Evolutionary conservation across 768 basidiomycete species (phyloP), one percentile per base, ranked within the genome.

Genomic region (Hypsizygus marmoreus): DNA sequence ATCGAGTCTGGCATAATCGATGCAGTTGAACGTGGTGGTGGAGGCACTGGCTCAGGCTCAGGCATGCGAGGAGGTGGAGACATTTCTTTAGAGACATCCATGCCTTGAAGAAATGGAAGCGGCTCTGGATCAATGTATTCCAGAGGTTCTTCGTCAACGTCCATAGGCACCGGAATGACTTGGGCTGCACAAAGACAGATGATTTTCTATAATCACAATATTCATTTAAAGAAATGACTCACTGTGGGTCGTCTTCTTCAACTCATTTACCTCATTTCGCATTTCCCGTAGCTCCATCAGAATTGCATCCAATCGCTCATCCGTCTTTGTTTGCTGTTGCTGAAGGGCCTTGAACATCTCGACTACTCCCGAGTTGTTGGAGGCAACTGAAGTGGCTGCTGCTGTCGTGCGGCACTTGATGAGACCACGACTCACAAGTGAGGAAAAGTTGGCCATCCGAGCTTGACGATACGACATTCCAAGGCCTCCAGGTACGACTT

Each of bases 401-500:
- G 10, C 10, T 3, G 25, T 40, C 4, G 9, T 4, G 9, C 38
- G 19, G 13, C 22, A 8, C 31, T 25, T 42, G 19, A 36, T 54
- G 16, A 37, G 17, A 8, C 36, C 37, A 9, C 17, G 14, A 16
- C 9, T 19, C 5, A 49, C 31, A 8, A 45, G 43, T 3, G 14
- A 12, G 28, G 49, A 26, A 29, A 54, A 55, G 5, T 48, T 6
- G 12, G n/a, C 1, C 14, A 34, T 24, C 0, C 8, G 14, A 0
- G 54, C 55, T 2, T 54, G 28, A 1, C 24, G 7, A 39, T 59
- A 64, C 0, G 54, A 28, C 0, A 60, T 47, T 0, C 1, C 9
- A 6, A 56, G 45, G 1, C 60, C 64, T 3, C 61, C 63, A 9
- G 61, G 63, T 6, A 65, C 59, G 3, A 61, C 43, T 6, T 25